Evolutionary conservation across 2,329 filamentous ascomycete species (phyloP), one percentile per base, ranked within the genome.

Genomic region (Chrysosporium keratinophilum): DNA sequence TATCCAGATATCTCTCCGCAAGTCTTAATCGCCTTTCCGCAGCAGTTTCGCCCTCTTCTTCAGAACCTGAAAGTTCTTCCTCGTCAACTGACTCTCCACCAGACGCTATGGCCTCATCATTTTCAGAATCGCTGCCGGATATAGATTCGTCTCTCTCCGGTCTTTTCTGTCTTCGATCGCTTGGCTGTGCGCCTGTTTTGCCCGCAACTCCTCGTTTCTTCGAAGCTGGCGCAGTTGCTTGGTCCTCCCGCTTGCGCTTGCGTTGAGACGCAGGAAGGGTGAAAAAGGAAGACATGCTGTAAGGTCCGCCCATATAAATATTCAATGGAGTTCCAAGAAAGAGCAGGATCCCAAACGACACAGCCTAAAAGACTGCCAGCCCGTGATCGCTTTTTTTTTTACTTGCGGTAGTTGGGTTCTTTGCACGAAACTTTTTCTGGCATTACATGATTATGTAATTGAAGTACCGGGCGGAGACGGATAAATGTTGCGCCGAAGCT

Each of bases 1-100:
- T 95, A 52, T 95, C 85, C 52, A 98, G 79, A 68, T 98, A 97
- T 63, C 87, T 83, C 72, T 97, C 88, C 31, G 93, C 93, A 28
- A 98, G 78, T 60, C 88, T 82, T 64, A 95, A 72, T 62, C 93
- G 80, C 69, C 88, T 84, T 66, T 96, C 89, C 35, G 88, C 90
- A 1, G 86, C 89, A 19, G 93, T 97, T 74, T 97, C 23, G 23
- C 23, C 91, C 23, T 73, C 82, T 58, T 88, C 87, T 57, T 82
- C 81, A 1, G 84, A 87, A 34, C 77, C 78, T 23, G 79, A 81
- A 11, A 71, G 74, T 51, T 72, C 71, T 12, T 65, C 71, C 1
- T 71, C 71, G 37, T 73, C 70, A 20, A 67, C 74, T 28, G 75
- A 76, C 15, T 76, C 76, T 37, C 73, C 74, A 17, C 61, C 63